phyloP scores from a whole-genome alignment of 116 monocot genomes.

The Posidonia oceanica region DNA sequence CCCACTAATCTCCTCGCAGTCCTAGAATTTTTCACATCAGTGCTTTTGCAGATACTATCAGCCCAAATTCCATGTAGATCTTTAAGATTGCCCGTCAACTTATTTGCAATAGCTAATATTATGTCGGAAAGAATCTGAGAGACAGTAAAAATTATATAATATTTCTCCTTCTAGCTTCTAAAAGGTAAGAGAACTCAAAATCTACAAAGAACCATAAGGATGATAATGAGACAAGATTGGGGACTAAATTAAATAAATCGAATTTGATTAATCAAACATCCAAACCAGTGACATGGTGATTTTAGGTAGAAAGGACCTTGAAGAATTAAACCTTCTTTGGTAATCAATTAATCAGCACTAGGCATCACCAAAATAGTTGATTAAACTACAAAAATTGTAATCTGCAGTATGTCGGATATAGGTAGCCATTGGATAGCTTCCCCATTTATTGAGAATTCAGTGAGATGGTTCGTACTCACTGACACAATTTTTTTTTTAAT shows the following conservation, averaged over 20 bases:
- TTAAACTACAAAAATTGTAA: too few species aligned
- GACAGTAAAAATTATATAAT: constrained; percentile 1
- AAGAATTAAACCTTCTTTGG: neutral
- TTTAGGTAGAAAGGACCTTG: neutral
- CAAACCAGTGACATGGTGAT: neutral
- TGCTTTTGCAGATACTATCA: constrained; percentile 26
- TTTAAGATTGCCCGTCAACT: constrained; percentile 22
- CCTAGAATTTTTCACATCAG: constrained; percentile 28
- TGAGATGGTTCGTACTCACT: too few species aligned
- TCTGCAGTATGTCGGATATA: too few species aligned
- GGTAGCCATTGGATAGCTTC: too few species aligned
- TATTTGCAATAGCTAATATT: constrained; percentile 32
- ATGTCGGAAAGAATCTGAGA: constrained; percentile 61
- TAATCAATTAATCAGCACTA: too few species aligned
- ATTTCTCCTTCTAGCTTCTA: neutral
- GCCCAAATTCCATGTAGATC: constrained; percentile 53
- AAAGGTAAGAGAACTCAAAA: neutral
- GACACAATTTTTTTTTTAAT: too few species aligned
- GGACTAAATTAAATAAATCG: neutral
- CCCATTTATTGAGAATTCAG: too few species aligned
- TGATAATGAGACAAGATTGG: neutral
- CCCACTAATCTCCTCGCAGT: constrained; percentile 29
- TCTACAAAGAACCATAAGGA: neutral
- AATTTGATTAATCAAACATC: neutral
- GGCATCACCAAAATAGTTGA: too few species aligned